Percentiles rank a stretch among this genome's conserved stretches.
Conservation (phyloP, 2,329 filamentous ascomycete genomes). For the Aspergillus felis region DNA sequence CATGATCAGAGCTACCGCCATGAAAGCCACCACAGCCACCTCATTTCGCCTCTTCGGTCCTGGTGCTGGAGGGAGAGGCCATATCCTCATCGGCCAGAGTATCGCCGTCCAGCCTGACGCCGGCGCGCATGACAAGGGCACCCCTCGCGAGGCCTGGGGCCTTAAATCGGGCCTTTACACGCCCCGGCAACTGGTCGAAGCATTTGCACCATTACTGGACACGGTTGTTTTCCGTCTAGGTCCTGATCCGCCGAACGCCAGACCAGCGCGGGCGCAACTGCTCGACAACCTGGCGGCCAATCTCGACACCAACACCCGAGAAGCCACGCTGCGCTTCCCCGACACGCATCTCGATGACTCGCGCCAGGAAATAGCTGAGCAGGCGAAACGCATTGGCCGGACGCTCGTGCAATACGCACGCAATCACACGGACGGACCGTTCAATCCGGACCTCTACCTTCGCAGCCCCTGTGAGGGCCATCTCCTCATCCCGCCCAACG, state of each 20-base stretch:
- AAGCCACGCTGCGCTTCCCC: constrained; percentile 12
- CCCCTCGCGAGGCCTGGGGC: constrained; percentile 10
- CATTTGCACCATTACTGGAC: constrained; percentile 17
- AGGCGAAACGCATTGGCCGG: constrained; percentile 13
- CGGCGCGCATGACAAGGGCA: background rate
- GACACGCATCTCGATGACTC: constrained; percentile 6
- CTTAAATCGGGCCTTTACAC: constrained; percentile 15
- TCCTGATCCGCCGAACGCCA: constrained; percentile 2
- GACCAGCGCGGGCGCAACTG: constrained; percentile 6
- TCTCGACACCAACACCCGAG: constrained; percentile 15
- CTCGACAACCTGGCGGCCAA: constrained; percentile 8
- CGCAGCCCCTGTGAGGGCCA: constrained; percentile 19
- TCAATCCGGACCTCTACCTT: constrained; percentile 10
- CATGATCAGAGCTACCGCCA: background rate
- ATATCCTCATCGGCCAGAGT: constrained; percentile 1
- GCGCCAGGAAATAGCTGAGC: constrained; percentile 13
- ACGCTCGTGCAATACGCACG: constrained; percentile 14
- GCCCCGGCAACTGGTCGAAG: constrained; percentile 16
- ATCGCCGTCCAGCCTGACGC: background rate
- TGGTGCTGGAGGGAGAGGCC: background rate
- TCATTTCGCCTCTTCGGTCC: constrained; percentile 1
- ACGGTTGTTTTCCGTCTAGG: constrained; percentile 13
- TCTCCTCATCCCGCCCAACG: constrained; percentile 16
- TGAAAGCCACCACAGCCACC: background rate
- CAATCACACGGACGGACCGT: background rate